Conservation (phyloP, 1,139 yeast genomes). For the Protomyces macrosporus region DNA sequence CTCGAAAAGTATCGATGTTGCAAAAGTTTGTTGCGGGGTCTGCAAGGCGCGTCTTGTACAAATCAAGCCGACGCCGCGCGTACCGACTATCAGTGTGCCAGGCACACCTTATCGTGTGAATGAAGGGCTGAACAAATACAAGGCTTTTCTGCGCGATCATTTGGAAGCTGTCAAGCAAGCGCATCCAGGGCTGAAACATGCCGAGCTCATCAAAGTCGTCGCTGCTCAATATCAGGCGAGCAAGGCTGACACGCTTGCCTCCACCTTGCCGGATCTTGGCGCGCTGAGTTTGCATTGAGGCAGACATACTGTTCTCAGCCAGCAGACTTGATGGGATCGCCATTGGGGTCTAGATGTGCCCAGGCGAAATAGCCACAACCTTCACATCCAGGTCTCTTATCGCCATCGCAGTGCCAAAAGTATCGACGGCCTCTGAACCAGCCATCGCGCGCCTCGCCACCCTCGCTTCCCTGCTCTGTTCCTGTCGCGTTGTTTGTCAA, state of each 20-base stretch:
- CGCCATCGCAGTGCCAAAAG: not conserved
- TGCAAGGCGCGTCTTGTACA: slow-evolving; percentile 18
- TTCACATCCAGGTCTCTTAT: not conserved
- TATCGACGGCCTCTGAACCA: not conserved
- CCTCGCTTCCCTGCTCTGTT: not conserved
- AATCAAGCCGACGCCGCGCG: slow-evolving; percentile 12
- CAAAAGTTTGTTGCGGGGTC: slow-evolving; percentile 11
- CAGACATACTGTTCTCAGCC: too few relatives aligned
- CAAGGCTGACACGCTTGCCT: not conserved
- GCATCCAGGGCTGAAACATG: slow-evolving; percentile 16
- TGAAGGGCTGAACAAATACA: slow-evolving; percentile 15
- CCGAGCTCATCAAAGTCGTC: slow-evolving; percentile 16
- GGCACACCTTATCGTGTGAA: not conserved
- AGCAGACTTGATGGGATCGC: not conserved
- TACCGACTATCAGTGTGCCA: not conserved
- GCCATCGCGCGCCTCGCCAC: not conserved
- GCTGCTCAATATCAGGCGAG: slow-evolving; percentile 7
- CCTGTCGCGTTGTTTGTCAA: not conserved
- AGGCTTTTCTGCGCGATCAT: slow-evolving; percentile 8
- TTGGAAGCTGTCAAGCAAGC: not conserved
- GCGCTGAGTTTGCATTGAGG: not conserved
- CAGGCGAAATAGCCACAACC: not conserved
- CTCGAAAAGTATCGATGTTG: slow-evolving; percentile 25
- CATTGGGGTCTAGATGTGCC: not conserved
- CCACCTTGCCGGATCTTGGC: not conserved